These are phyloP conservation scores for Isochrysis galbana DNA, from an alignment of 78 protist species.

Conservation along the genomic window DNA sequence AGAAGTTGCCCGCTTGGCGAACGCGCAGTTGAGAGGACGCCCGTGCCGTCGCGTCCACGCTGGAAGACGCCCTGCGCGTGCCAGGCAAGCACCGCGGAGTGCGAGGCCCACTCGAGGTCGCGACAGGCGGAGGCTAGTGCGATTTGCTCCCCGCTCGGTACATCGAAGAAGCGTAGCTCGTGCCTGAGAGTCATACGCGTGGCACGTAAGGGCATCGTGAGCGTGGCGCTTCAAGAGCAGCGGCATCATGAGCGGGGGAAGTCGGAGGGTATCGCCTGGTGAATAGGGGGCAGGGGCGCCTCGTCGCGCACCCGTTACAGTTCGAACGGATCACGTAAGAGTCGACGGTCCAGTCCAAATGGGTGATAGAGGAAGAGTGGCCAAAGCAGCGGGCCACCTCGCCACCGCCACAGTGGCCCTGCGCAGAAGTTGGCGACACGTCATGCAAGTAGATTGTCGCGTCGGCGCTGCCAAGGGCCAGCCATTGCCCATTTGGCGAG, in stretches of 20 bases:
- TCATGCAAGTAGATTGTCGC: background rate
- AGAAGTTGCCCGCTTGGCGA: background rate
- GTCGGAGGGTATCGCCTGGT: no score
- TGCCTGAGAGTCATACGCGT: no score
- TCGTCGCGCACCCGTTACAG: no score
- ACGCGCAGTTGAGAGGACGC: conserved; percentile 19
- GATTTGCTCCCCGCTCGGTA: background rate
- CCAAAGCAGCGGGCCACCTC: background rate
- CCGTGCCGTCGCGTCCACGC: conserved; percentile 26
- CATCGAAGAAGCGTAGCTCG: conserved; percentile 30
- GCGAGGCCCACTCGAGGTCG: conserved; percentile 36
- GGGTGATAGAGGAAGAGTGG: conserved; percentile 21
- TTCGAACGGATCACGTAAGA: background rate
- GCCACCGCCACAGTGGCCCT: no score
- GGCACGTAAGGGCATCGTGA: no score
- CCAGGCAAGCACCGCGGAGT: background rate
- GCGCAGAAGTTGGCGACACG: background rate
- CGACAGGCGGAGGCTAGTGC: background rate
- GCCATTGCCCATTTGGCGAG: background rate
- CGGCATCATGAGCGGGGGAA: no score
- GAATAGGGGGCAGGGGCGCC: no score
- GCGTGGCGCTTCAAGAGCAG: no score
- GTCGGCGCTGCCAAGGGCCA: background rate
- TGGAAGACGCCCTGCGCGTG: background rate
- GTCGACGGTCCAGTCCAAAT: conserved; percentile 47